Conservation (phyloP, 75 land plant species). For the Picea sitchensis region DNA sequence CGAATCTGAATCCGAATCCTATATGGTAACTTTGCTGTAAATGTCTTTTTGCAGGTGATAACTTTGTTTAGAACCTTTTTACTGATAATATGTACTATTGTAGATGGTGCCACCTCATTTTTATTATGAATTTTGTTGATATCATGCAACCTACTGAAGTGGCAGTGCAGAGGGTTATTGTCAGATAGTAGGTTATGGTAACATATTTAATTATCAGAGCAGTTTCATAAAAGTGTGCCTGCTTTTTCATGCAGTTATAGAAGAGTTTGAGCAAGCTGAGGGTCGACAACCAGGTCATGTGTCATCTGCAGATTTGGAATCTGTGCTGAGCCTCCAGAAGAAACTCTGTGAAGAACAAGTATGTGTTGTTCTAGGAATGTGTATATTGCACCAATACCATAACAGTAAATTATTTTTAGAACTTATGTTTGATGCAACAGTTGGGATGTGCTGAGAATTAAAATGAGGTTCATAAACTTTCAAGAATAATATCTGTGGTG, state of each 20-base stretch:
- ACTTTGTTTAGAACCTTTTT: too few relatives aligned
- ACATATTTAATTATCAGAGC: too few relatives aligned
- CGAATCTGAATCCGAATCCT: too few relatives aligned
- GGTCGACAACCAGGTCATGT: constrained; percentile 57
- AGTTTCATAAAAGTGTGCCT: neutral
- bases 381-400: neutral
- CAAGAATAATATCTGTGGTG: neutral
- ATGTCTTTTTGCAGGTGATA: too few relatives aligned
- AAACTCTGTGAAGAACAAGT: constrained; percentile 75
- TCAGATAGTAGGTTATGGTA: too few relatives aligned
- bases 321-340: constrained; percentile 54
- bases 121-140: too few relatives aligned
- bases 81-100: too few relatives aligned
- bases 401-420: neutral
- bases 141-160: too few relatives aligned
- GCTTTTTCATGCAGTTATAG: constrained; percentile 56
- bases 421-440: neutral
- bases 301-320: constrained; percentile 57
- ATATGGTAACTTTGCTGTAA: too few relatives aligned
- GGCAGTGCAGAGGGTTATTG: too few relatives aligned
- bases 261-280: constrained; percentile 66
- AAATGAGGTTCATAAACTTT: neutral
- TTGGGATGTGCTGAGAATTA: neutral
- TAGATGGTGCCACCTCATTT: too few relatives aligned
- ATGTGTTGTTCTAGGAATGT: neutral